phyloP scores from a whole-genome alignment of 176 grass and related monocot species.

The Canna indica region DNA sequence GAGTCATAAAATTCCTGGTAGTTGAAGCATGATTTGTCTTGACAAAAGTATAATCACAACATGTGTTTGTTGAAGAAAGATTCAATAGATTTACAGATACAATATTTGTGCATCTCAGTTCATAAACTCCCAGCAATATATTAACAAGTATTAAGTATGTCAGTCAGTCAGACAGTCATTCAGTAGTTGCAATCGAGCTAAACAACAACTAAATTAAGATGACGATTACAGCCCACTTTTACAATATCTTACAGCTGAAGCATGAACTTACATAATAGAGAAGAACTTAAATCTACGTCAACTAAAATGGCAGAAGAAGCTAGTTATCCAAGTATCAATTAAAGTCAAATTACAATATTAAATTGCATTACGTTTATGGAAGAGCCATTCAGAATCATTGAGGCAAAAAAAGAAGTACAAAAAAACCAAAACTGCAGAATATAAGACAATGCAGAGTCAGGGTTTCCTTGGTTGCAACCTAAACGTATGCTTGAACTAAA shows the following conservation, averaged over 20 bases:
- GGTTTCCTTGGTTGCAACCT: background rate
- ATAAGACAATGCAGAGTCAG: background rate
- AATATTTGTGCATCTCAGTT: too few species aligned
- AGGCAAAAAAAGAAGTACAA: background rate
- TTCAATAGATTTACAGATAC: too few species aligned
- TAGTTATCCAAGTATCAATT: background rate
- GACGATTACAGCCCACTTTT: too few species aligned
- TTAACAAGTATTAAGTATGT: too few species aligned
- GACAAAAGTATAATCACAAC: too few species aligned
- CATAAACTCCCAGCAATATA: too few species aligned
- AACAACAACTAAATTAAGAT: too few species aligned
- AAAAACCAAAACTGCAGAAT: conserved; percentile 1
- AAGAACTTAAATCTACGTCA: background rate
- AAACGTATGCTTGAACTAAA: conserved; percentile 5
- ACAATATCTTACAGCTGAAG: background rate
- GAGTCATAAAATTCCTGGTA: background rate
- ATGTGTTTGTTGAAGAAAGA: too few species aligned
- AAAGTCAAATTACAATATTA: background rate
- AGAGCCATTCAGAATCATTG: background rate
- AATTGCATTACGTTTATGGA: background rate
- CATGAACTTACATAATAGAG: background rate
- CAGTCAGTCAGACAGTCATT: too few species aligned
- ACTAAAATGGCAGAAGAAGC: background rate
- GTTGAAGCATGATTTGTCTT: background rate
- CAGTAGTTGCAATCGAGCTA: too few species aligned